phyloP scores from a whole-genome alignment of 192 early-diverging fungal species.

The Coemansia aciculifera region DNA sequence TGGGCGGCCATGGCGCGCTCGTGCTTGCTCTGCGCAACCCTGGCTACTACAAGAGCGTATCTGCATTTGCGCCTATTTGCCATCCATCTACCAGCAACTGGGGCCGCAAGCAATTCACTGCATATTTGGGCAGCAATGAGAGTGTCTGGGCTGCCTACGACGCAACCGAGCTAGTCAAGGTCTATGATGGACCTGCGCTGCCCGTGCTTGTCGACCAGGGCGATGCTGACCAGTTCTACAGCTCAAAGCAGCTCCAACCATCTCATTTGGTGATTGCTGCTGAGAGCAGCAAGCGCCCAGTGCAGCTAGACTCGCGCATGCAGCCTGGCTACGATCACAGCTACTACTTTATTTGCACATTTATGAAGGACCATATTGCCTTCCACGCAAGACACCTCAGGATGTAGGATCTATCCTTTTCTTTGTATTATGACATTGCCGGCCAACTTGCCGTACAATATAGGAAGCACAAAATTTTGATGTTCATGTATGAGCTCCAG shows the following conservation, averaged over 20 bases:
- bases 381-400: constrained; percentile 68
- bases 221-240: constrained; percentile 68
- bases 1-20: constrained; percentile 92
- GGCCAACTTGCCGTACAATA: background rate
- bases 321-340: constrained; percentile 86
- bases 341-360: constrained; percentile 82
- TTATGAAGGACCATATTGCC: constrained; percentile 73
- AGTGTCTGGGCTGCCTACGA: constrained; percentile 71
- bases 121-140: constrained; percentile 67
- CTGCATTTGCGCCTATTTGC: constrained; percentile 83
- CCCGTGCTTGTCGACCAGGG: constrained; percentile 63
- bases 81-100: constrained; percentile 70
- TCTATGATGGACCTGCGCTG: constrained; percentile 44
- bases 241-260: constrained; percentile 63
- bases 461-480: background rate
- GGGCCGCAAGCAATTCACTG: constrained; percentile 79
- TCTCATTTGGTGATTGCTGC: constrained; percentile 58
- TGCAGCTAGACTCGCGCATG: constrained; percentile 62
- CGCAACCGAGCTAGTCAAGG: constrained; percentile 66
- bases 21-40: constrained; percentile 73
- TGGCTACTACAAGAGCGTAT: constrained; percentile 67
- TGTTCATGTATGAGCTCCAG: background rate
- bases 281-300: constrained; percentile 39
- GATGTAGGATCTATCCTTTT: background rate
- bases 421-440: background rate